Percentiles rank a stretch among this genome's conserved stretches.
Conservation (phyloP, 2,329 filamentous ascomycete species). For the Nakataea oryzae region DNA sequence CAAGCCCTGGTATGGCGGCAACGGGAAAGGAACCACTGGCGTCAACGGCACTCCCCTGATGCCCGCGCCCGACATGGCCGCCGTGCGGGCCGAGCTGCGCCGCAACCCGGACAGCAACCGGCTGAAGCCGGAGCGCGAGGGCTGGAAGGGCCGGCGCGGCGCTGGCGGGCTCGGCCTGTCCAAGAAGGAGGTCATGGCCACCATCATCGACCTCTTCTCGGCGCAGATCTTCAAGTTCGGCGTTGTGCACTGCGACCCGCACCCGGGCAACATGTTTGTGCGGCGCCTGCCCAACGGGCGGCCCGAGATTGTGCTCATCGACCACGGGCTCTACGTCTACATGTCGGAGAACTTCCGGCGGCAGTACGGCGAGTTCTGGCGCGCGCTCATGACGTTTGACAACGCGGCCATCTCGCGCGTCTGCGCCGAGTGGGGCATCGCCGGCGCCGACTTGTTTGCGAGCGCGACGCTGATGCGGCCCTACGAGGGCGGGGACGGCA, state of each 20-base stretch:
- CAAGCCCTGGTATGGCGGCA: conserved; percentile 66
- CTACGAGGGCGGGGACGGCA: conserved; percentile 74
- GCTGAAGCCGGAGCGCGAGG: conserved; percentile 69
- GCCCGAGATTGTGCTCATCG: conserved; percentile 87
- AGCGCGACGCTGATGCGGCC: conserved; percentile 82
- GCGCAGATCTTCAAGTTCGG: conserved; percentile 98
- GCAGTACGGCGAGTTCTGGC: conserved; percentile 88
- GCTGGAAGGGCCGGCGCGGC: conserved; percentile 63
- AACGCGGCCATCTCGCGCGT: conserved; percentile 67
- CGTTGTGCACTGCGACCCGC: conserved; percentile 89
- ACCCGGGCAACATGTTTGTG: conserved; percentile 95
- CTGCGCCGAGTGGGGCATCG: conserved; percentile 75
- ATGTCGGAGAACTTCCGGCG: conserved; percentile 76
- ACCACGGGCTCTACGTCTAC: conserved; percentile 92
- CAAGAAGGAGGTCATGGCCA: conserved; percentile 84
- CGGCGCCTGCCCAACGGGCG: conserved; percentile 72
- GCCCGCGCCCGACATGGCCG: conserved; percentile 33
- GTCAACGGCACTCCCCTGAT: conserved; percentile 54
- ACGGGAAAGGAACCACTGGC: conserved; percentile 67
- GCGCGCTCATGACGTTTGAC: conserved; percentile 86
- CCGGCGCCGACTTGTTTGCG: conserved; percentile 82
- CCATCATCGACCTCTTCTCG: conserved; percentile 93
- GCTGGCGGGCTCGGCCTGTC: conserved; percentile 77
- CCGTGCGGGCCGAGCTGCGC: conserved; percentile 32
- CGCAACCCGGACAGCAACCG: conserved; percentile 34